A percentile compares a stretch with the other conserved stretches of the same genome.
Evolutionary conservation across 2,329 filamentous ascomycete genomes (phyloP).

Genomic region (Sclerotinia subarctica): DNA sequence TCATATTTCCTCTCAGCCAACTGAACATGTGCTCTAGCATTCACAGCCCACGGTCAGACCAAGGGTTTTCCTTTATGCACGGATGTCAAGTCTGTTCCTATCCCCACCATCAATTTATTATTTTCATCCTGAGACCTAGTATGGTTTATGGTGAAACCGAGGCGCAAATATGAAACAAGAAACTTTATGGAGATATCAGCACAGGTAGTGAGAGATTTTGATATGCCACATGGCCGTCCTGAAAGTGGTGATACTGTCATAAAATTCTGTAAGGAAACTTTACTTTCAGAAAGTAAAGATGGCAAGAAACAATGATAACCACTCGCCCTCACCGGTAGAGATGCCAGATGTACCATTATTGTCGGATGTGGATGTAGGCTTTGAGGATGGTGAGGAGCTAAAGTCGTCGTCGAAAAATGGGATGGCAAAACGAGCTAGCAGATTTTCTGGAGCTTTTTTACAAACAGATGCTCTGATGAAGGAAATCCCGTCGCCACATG

Average conservation of each 20-base stretch:
- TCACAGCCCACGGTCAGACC: conserved; percentile 4
- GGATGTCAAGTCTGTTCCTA: conserved; percentile 10
- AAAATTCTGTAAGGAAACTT: background rate
- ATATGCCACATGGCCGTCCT: background rate
- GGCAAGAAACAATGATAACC: background rate
- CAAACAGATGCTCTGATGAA: conserved; percentile 11
- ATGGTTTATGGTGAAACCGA: background rate
- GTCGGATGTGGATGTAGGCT: background rate
- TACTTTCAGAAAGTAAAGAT: conserved; percentile 5
- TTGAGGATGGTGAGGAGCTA: background rate
- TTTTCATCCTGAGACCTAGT: conserved; percentile 19
- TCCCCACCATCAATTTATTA: conserved; percentile 20
- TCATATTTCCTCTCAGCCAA: background rate
- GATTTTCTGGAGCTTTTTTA: background rate
- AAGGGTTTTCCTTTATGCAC: conserved; percentile 6
- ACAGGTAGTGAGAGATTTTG: background rate
- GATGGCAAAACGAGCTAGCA: background rate
- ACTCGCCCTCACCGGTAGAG: background rate
- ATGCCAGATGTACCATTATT: conserved; percentile 4
- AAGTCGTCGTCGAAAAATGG: background rate
- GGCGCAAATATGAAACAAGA: background rate
- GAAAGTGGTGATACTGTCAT: background rate
- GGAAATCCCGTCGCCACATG: background rate
- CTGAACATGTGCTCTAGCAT: background rate
- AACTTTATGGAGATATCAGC: background rate